Base-by-base conservation (phyloP, 2,329 filamentous ascomycete genomes). In the Diplodia mutila region DNA sequence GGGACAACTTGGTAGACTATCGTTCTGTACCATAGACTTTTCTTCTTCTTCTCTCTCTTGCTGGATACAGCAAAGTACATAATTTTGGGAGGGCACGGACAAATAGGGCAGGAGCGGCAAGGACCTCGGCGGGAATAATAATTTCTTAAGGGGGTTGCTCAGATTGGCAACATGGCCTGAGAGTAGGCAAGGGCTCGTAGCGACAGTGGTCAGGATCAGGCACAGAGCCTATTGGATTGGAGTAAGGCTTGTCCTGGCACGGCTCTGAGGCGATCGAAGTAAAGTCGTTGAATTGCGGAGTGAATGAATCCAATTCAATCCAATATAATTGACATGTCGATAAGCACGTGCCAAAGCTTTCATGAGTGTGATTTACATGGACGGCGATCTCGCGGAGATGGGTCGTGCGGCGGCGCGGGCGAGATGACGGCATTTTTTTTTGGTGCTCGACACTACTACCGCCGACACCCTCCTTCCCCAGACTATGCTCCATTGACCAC, bases 11-110 rank as follows among this genome's bases (percentile, higher is more conserved):
- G 65, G 53, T 46, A 48, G n/a, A 37, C 57, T 67, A 59, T 67
- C 66, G 29, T 67, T 67, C 65, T 63, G 57, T 63, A 63, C 37
- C 55, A 67, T 67, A 67, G 46, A 63, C 21, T 67, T 49, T 54
- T 53, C 27, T 67, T 55, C 66, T 46, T 53, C 25, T 63, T 34
- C 27, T 54, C 52, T 63, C 39, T 49, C 34, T 63, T 63, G 66
- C 57, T 49, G 37, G n/a, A 34, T 49, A 6, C 59, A 61, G 53
- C 34, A 48, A 61, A 37, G 65, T 67, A 67, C 65, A 67, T 67
- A 67, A 61, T 52, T 66, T 65, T 18, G 25, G 59, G 39, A 32
- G 16, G 59, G 59, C 29, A 25, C 5, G 59, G 59, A 51, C 25
- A 63, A 63, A 51, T 21, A 21, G 42, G 59, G 46, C 46, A 34